Base-by-base conservation (phyloP, 108 stramenopile genomes). In the Skeletonema menzelii region DNA sequence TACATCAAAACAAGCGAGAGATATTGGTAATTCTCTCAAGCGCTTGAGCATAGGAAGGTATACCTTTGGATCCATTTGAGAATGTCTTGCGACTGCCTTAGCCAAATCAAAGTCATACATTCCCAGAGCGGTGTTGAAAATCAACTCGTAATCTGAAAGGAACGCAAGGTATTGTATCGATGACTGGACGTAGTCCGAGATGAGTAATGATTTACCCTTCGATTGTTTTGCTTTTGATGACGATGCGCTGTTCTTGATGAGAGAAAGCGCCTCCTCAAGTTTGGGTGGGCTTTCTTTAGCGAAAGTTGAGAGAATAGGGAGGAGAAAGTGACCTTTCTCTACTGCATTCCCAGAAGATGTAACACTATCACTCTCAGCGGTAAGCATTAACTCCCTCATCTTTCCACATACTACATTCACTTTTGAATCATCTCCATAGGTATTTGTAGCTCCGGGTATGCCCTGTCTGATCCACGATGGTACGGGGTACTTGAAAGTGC, bases 51-150 rank as follows among this genome's bases (percentile, higher is more conserved):
- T 59, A 11, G 93, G 94, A n/a, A 97, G 73, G 62, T 95, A 97
- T 3, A 92, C 84, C 70, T 96, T 96, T 65, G 97, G 97, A 69
- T 97, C 97, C 94, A 96, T 97, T 70, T 96, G 95, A 37, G 93
- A 93, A 65, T 94, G 87, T 44, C 92, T 75, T 31, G 93, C 97
- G 30, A 96, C 91, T 47, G 91, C 92, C 77, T 92, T 80, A 2
- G 97, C 97, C 27, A 96, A 68, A 12, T 95, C 93, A 70, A 76
- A 95, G 77, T 95, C 94, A 67, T 95, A 97, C 93, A 91, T 90
- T 37, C 96, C 96, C 38, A 97, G 73, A 0, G 94, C 92, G 14
- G 91, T 92, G 44, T 93, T 85, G 70, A 93, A 97, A n/a, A 97
- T 80, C 8, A 90, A 71, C 44, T 88, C 79, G 67, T 93, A 93